These are phyloP conservation scores for Pythium brassicae DNA, from an alignment of 352 stramenopile species.

Conservation along the genomic window DNA sequence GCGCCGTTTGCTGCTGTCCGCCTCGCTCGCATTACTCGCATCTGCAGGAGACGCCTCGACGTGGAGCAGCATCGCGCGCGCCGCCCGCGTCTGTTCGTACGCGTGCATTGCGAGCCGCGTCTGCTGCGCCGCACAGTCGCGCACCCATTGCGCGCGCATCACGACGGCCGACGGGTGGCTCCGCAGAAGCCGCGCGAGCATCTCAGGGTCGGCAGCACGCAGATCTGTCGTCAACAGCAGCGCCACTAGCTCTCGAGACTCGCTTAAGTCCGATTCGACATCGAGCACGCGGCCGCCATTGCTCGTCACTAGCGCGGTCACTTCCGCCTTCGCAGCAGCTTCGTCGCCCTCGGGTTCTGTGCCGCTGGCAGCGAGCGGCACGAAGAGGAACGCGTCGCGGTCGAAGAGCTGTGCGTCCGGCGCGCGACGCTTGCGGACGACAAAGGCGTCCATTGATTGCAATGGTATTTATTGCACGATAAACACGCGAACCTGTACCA, in stretches of 20 bases:
- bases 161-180: slow-evolving; percentile 12
- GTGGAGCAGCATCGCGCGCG: background rate
- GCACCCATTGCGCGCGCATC: slow-evolving; percentile 35
- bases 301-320: slow-evolving; percentile 16
- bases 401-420: slow-evolving; percentile 28
- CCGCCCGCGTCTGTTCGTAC: slow-evolving; percentile 10
- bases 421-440: slow-evolving; percentile 25
- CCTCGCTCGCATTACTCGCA: background rate
- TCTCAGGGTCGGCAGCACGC: slow-evolving; percentile 6
- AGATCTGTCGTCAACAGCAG: slow-evolving; percentile 18
- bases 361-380: background rate
- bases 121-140: slow-evolving; percentile 30
- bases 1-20: slow-evolving; percentile 7
- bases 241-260: slow-evolving; percentile 17
- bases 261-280: background rate
- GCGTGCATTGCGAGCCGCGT: slow-evolving; percentile 21
- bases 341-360: background rate
- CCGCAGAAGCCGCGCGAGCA: slow-evolving; percentile 11
- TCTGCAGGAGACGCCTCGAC: background rate
- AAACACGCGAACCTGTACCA: too few relatives aligned
- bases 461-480: too few relatives aligned
- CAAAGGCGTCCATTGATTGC: slow-evolving; percentile 53
- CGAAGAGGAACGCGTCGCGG: slow-evolving; percentile 26
- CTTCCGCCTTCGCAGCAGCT: slow-evolving; percentile 4
- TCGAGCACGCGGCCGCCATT: slow-evolving; percentile 32